Base-by-base conservation (phyloP, 495 filamentous ascomycete genomes). In the Cryomyces antarcticus region DNA sequence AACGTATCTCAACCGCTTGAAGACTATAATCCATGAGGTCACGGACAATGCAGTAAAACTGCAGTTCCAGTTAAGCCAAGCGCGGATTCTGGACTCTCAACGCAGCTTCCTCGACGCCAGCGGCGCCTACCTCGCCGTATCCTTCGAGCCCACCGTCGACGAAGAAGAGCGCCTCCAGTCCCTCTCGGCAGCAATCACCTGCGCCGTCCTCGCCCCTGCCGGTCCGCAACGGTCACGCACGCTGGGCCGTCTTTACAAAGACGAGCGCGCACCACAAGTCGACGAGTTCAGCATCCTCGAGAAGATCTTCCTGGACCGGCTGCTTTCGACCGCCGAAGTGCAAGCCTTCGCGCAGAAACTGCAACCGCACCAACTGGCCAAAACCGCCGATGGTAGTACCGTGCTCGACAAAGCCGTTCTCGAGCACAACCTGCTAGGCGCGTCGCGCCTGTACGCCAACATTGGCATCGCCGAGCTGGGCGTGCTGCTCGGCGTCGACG, bases 281-380 rank as follows among this genome's bases (percentile, higher is more conserved):
- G 74, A 79, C 5, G 83, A 95, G 57, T 88, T 80, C 52, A 67
- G 71, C 36, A 95, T 97, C 42, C 65, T 97, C 17, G 92, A 96
- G 66, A 96, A 96, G 64, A 95, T 97, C 74, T 92, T 93, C 57
- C 70, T 97, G 28, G 85, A 96, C 59, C 74, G 89, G 5, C 65
- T 97, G 4, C 67, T 97, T 10, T 71, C 68, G 6, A 71, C 78
- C 3, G 73, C 71, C 13, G 89, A 97, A 59, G 85, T 95, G 12
- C 70, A 72, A 9, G 79, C 82, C 37, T 97, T 97, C 53, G 77
- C 86, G 0, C 65, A 80, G 44, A 77, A 75, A 10, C 68, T 97
- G 17, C 69, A 71, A 27, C 79, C 81, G 7, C 89, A 97, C 58
- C 89, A 97, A 62, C 73, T 94, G 0, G 89, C 89, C 24, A 70